Percentiles rank a stretch among this genome's conserved stretches.
phyloP scores from a whole-genome alignment of 768 basidiomycete species.

The Porphyrellus cyaneotinctus region DNA sequence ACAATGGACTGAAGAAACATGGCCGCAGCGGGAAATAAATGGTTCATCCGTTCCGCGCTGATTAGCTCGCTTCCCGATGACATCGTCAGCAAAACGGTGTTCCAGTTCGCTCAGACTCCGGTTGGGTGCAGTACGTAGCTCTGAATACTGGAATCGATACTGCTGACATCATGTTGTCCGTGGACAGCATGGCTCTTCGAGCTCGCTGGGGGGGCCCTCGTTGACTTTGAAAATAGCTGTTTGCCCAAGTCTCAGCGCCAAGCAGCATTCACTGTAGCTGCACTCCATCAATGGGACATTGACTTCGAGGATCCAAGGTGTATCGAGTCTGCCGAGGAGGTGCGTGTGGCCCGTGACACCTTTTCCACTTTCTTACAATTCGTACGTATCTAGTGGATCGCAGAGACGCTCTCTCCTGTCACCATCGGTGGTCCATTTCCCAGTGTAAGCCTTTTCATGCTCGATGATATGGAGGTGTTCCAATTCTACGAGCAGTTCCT shows the following conservation, averaged over 20 bases:
- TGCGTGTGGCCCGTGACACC: conserved; percentile 27
- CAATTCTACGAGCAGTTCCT: conserved; percentile 53
- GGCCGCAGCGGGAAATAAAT: conserved; percentile 66
- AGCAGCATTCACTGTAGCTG: conserved; percentile 80
- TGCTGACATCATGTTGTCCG: background rate
- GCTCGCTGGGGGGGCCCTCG: conserved; percentile 76
- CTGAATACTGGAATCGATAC: background rate
- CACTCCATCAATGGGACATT: conserved; percentile 92
- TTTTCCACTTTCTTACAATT: conserved; percentile 7
- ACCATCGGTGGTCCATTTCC: conserved; percentile 80
- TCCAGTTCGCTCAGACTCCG: conserved; percentile 77
- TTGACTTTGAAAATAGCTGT: conserved; percentile 69
- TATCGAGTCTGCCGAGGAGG: conserved; percentile 77
- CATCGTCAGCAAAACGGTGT: conserved; percentile 76
- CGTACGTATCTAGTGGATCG: conserved; percentile 60
- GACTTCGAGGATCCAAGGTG: conserved; percentile 77
- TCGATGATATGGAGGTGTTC: conserved; percentile 14
- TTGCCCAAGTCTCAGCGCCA: conserved; percentile 76
- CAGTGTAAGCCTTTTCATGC: conserved; percentile 52
- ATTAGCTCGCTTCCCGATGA: conserved; percentile 85
- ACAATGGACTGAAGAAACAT: background rate
- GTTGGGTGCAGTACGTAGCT: conserved; percentile 80
- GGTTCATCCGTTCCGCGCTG: conserved; percentile 87
- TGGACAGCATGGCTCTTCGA: conserved; percentile 86
- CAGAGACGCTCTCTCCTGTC: conserved; percentile 64